phyloP scores from a whole-genome alignment of 2,329 filamentous ascomycete genomes.

The Cladosporium sp. region DNA sequence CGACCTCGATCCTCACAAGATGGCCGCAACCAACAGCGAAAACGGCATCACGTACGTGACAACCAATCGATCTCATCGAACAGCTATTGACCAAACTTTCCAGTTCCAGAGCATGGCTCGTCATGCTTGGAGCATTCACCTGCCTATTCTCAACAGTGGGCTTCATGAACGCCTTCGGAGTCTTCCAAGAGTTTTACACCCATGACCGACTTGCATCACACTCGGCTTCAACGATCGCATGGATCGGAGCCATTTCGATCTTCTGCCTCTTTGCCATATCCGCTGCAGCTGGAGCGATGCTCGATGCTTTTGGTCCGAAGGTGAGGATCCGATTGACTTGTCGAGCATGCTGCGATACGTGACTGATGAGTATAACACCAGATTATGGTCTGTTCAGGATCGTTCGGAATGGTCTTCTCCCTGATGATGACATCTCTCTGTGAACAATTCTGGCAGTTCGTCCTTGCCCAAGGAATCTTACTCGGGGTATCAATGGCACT shows the following conservation, averaged over 20 bases:
- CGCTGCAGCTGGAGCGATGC: conserved; percentile 24
- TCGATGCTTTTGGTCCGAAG: conserved; percentile 26
- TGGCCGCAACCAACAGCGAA: background rate
- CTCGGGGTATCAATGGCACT: conserved; percentile 53
- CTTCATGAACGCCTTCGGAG: conserved; percentile 14
- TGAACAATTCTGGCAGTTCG: conserved; percentile 45
- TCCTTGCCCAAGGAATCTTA: conserved; percentile 46
- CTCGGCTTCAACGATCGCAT: conserved; percentile 37
- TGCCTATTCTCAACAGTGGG: conserved; percentile 14
- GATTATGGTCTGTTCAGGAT: conserved; percentile 37
- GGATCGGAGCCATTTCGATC: conserved; percentile 41
- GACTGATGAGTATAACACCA: conserved; percentile 48
- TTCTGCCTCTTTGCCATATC: conserved; percentile 27
- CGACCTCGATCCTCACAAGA: background rate
- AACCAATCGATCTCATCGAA: background rate
- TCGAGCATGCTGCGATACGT: conserved; percentile 34
- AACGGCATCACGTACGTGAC: conserved; percentile 3
- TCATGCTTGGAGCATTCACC: conserved; percentile 14
- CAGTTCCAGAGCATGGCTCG: conserved; percentile 16
- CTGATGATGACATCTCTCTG: conserved; percentile 49
- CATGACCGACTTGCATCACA: background rate
- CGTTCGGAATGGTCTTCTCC: conserved; percentile 42
- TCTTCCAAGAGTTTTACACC: conserved; percentile 19
- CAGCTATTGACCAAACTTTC: background rate
- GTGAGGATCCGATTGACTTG: conserved; percentile 16